Evolutionary conservation across 768 basidiomycete species (phyloP).

Genomic region (Amanita phalloides): DNA sequence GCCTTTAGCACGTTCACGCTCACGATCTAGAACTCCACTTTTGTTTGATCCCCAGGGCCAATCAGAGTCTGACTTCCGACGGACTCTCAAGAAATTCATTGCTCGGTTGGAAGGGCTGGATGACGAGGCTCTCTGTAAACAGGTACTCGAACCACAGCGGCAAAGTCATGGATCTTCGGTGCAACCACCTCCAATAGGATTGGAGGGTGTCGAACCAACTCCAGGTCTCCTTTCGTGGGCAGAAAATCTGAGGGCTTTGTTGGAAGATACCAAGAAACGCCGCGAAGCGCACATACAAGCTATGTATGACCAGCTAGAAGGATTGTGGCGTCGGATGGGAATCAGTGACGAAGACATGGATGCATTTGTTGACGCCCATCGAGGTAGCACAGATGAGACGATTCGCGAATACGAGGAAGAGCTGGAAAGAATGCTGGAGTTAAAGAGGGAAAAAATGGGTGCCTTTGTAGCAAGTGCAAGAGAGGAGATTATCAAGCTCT

Average conservation of each 20-base stretch:
- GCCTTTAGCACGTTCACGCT: conserved; percentile 32
- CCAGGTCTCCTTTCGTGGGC: conserved; percentile 69
- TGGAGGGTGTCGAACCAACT: conserved; percentile 76
- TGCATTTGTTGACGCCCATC: conserved; percentile 79
- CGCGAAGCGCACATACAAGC: conserved; percentile 83
- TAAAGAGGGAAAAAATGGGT: conserved; percentile 82
- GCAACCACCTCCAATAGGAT: conserved; percentile 30
- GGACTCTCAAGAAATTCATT: conserved; percentile 54
- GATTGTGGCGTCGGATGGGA: conserved; percentile 81
- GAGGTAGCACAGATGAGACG: conserved; percentile 71
- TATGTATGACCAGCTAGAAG: conserved; percentile 90
- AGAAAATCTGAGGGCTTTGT: conserved; percentile 36
- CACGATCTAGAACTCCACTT: conserved; percentile 22
- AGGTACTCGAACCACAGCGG: not conserved
- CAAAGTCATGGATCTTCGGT: conserved; percentile 4
- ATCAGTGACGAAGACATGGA: conserved; percentile 77
- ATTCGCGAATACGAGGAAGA: conserved; percentile 84
- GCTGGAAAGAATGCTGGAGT: conserved; percentile 78
- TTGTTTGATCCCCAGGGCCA: conserved; percentile 25
- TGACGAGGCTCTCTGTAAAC: conserved; percentile 30
- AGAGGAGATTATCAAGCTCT: conserved; percentile 68
- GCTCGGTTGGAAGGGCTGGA: conserved; percentile 49
- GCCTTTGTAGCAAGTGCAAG: conserved; percentile 77
- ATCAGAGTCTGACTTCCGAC: conserved; percentile 39
- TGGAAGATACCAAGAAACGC: conserved; percentile 63